Evolutionary conservation across 2,329 filamentous ascomycete genomes (phyloP).

Genomic region (Ascochyta lentis): DNA sequence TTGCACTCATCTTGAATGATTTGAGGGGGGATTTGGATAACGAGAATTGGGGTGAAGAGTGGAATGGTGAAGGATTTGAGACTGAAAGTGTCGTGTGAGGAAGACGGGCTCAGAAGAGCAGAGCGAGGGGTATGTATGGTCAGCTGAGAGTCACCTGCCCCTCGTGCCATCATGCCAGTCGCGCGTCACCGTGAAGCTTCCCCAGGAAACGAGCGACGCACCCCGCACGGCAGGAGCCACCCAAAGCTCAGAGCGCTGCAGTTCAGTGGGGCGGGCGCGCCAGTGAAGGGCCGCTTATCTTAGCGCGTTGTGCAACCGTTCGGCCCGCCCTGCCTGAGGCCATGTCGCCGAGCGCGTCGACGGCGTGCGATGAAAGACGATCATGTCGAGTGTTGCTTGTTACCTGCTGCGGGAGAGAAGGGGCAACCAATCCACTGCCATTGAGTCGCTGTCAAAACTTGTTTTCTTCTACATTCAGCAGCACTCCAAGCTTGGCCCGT

Average conservation of each 20-base stretch:
- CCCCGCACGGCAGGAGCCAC: constrained; percentile 32
- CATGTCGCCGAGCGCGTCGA: constrained; percentile 4
- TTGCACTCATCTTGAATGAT: constrained; percentile 50
- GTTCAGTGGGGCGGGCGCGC: constrained; percentile 28
- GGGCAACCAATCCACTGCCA: too few relatives aligned
- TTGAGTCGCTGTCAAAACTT: not conserved
- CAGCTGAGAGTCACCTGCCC: constrained; percentile 33
- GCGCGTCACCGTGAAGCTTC: constrained; percentile 30
- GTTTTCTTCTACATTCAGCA: not conserved
- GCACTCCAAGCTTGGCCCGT: not conserved
- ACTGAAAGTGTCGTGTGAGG: constrained; percentile 28
- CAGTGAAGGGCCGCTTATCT: constrained; percentile 21
- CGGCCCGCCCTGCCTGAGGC: constrained; percentile 22
- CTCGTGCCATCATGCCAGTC: constrained; percentile 25
- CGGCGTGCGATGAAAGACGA: not conserved
- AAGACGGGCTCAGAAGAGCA: constrained; percentile 17
- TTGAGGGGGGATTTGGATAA: constrained; percentile 22
- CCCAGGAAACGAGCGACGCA: constrained; percentile 31
- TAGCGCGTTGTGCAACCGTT: constrained; percentile 17
- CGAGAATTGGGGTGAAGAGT: constrained; percentile 25
- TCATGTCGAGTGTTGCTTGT: not conserved
- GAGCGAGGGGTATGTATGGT: constrained; percentile 21
- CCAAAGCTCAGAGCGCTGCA: constrained; percentile 18
- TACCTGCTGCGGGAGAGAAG: not conserved
- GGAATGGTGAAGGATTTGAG: constrained; percentile 22